Conservation (phyloP, 2,329 filamentous ascomycete genomes). For the Xylariomycetidae sp. region DNA sequence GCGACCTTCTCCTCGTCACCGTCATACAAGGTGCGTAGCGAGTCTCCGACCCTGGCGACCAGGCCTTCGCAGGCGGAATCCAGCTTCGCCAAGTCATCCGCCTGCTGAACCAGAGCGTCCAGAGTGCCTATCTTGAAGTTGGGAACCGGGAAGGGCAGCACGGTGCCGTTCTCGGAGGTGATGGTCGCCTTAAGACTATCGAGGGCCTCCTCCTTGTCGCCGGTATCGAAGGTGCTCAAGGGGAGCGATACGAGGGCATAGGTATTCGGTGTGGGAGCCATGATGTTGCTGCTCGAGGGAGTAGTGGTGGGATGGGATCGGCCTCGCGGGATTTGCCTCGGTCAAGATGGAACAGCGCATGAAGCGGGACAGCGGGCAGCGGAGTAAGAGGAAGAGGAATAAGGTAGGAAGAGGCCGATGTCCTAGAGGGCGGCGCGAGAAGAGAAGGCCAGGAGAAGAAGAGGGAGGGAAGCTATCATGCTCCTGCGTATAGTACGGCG, state of each 20-base stretch:
- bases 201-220: slow-evolving; percentile 75
- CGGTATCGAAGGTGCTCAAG: slow-evolving; percentile 75
- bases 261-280: slow-evolving; percentile 41
- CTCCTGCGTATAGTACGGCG: no score
- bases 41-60: slow-evolving; percentile 82
- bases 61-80: slow-evolving; percentile 73
- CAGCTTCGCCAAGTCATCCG: slow-evolving; percentile 88
- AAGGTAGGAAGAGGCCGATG: no score
- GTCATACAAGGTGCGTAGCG: slow-evolving; percentile 74
- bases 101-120: slow-evolving; percentile 91
- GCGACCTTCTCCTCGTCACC: slow-evolving; percentile 76
- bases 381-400: no score
- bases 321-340: no score
- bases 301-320: no score
- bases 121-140: slow-evolving; percentile 97
- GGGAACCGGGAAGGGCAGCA: slow-evolving; percentile 74
- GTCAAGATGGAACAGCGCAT: no score
- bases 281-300: slow-evolving; percentile 13
- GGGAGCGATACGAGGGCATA: slow-evolving; percentile 91
- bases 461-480: no score
- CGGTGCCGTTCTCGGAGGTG: slow-evolving; percentile 66
- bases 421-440: no score
- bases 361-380: no score
- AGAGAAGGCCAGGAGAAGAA: no score
- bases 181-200: slow-evolving; percentile 68